Percentiles rank a stretch among this genome's conserved stretches.
These are phyloP conservation scores for Zalerion maritima DNA, from an alignment of 495 filamentous ascomycete genomes.

Conservation along the genomic window DNA sequence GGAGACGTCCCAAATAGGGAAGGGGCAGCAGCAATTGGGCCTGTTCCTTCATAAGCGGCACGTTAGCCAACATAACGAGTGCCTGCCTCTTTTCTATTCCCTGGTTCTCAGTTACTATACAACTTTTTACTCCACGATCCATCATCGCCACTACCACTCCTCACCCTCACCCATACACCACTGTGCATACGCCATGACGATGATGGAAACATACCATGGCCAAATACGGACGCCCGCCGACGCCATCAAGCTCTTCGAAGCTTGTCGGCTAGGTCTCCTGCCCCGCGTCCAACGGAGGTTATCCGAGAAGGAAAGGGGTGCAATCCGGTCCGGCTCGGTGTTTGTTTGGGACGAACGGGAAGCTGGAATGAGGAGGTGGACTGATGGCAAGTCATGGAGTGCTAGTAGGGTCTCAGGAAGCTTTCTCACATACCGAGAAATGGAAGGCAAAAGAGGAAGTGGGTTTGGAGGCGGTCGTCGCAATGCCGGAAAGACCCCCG, in stretches of 20 bases:
- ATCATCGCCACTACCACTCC: no score
- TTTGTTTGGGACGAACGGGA: slow-evolving; percentile 99
- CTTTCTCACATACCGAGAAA: slow-evolving; percentile 93
- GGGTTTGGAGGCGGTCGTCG: slow-evolving; percentile 41
- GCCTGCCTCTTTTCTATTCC: no score
- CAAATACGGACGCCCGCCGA: slow-evolving; percentile 83
- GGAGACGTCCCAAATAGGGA: no score
- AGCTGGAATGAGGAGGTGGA: slow-evolving; percentile 97
- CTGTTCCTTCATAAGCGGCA: no score
- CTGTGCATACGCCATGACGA: slow-evolving; percentile 8
- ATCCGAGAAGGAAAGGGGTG: slow-evolving; percentile 92
- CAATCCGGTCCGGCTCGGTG: slow-evolving; percentile 87
- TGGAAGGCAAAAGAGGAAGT: slow-evolving; percentile 79
- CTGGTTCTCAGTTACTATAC: no score
- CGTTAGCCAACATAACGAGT: no score
- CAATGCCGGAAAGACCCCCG: slow-evolving; percentile 60
- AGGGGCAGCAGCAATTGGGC: no score
- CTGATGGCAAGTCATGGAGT: slow-evolving; percentile 98
- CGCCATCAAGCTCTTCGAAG: slow-evolving; percentile 95
- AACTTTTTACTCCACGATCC: no score
- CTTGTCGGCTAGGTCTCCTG: slow-evolving; percentile 76
- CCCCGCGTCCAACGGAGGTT: slow-evolving; percentile 85
- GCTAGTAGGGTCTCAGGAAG: slow-evolving; percentile 94
- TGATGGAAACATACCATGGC: slow-evolving; percentile 94
- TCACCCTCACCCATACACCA: no score